Percentiles rank a stretch among this genome's conserved stretches.
These are phyloP conservation scores for Pestalotiopsis fici DNA, from an alignment of 2,329 filamentous ascomycete genomes.

Conservation along the genomic window DNA sequence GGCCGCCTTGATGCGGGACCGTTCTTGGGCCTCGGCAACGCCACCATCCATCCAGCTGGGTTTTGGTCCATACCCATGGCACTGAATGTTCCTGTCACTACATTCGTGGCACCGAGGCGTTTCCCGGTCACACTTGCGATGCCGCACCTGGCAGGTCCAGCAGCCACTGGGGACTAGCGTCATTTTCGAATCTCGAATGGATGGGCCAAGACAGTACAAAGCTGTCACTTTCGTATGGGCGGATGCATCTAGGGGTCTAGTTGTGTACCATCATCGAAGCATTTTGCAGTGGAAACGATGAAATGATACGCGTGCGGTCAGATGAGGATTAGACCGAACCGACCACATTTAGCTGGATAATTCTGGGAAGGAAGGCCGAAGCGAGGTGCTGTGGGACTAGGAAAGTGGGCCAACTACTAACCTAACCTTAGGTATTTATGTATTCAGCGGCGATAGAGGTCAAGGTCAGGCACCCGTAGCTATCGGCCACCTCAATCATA, in stretches of 20 bases:
- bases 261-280: background rate
- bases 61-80: slow-evolving; percentile 51
- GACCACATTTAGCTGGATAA: too few relatives aligned
- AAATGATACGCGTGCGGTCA: too few relatives aligned
- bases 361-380: background rate
- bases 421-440: too few relatives aligned
- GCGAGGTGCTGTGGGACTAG: background rate
- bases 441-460: too few relatives aligned
- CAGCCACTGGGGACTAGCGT: slow-evolving; percentile 32
- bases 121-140: slow-evolving; percentile 61
- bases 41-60: slow-evolving; percentile 61
- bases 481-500: too few relatives aligned
- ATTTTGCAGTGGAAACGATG: background rate
- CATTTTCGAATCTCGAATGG: background rate
- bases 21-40: slow-evolving; percentile 47
- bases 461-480: too few relatives aligned
- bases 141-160: slow-evolving; percentile 62
- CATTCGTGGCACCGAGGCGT: slow-evolving; percentile 54
- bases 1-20: slow-evolving; percentile 54
- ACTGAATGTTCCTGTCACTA: slow-evolving; percentile 54
- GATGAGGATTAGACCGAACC: background rate
- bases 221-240: too few relatives aligned
- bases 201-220: background rate
- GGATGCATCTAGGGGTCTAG: too few relatives aligned
- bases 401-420: slow-evolving; percentile 15